Evolutionary conservation across 1,284 basidiomycete genomes (phyloP).

Genomic region (Ustilago curta): DNA sequence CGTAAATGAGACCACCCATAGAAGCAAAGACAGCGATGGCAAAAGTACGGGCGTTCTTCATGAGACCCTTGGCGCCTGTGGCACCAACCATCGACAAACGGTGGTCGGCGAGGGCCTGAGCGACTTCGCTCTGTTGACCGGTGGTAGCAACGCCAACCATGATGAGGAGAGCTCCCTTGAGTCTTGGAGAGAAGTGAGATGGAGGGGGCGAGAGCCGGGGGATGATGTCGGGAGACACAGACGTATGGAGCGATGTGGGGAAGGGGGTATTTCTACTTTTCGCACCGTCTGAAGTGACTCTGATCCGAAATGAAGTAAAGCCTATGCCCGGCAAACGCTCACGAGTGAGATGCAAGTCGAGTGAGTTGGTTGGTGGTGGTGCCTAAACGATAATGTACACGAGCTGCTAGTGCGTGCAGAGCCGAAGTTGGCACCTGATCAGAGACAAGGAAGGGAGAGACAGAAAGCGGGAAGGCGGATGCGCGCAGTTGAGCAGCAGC

Average conservation of each 20-base stretch:
- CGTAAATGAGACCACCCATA: slow-evolving; percentile 82
- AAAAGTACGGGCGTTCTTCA: slow-evolving; percentile 55
- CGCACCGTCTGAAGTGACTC: background rate
- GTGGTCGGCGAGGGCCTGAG: slow-evolving; percentile 39
- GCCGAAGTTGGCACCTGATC: slow-evolving; percentile 2
- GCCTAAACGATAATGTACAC: background rate
- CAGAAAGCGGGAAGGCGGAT: background rate
- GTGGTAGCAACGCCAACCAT: slow-evolving; percentile 18
- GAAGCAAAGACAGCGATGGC: slow-evolving; percentile 72
- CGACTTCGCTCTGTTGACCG: slow-evolving; percentile 16
- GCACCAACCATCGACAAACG: slow-evolving; percentile 47
- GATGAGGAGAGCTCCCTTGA: background rate
- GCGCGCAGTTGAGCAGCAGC: slow-evolving; percentile 1
- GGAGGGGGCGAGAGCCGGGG: background rate
- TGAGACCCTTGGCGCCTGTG: slow-evolving; percentile 51
- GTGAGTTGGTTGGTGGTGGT: background rate
- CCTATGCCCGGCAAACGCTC: background rate
- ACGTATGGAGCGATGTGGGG: background rate
- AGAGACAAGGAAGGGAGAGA: background rate
- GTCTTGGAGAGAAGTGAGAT: slow-evolving; percentile 21
- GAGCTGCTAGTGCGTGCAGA: background rate
- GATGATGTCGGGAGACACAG: slow-evolving; percentile 4
- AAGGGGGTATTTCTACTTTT: slow-evolving; percentile 13
- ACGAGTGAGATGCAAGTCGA: background rate
- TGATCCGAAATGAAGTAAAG: slow-evolving; percentile 1